Conservation (phyloP, 371 early-diverging fungal species). For the Gilbertella persicaria region DNA sequence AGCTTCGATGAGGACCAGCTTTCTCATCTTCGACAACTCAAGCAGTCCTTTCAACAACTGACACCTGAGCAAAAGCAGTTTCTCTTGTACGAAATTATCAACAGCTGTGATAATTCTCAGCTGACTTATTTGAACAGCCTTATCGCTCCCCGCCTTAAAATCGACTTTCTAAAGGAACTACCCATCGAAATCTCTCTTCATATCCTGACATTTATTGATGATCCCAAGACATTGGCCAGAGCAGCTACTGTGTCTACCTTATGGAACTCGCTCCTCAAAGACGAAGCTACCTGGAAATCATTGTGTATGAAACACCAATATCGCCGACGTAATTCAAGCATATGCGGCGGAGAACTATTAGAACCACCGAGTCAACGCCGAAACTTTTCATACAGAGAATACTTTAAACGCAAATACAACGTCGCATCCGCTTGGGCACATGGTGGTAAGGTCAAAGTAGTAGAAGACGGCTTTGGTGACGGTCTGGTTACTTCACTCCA, state of each 20-base stretch:
- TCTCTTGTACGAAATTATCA: conserved; percentile 52
- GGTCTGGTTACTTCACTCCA: conserved; percentile 86
- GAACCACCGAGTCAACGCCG: conserved; percentile 46
- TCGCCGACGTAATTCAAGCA: conserved; percentile 49
- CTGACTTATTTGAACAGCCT: conserved; percentile 57
- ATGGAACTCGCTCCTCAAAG: conserved; percentile 79
- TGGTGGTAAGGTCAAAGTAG: conserved; percentile 67
- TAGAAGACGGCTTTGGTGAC: conserved; percentile 75
- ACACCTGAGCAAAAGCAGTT: conserved; percentile 42
- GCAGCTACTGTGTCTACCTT: conserved; percentile 71
- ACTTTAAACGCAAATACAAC: conserved; percentile 73
- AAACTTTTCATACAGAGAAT: conserved; percentile 71
- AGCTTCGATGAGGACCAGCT: conserved; percentile 40
- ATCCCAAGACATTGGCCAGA: conserved; percentile 74
- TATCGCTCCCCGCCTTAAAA: conserved; percentile 70
- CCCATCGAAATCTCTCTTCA: conserved; percentile 77
- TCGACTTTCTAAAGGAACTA: conserved; percentile 76
- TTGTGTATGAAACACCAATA: conserved; percentile 54
- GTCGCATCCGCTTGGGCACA: conserved; percentile 79
- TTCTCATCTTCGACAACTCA: conserved; percentile 35
- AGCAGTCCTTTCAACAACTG: conserved; percentile 48
- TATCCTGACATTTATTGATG: conserved; percentile 67
- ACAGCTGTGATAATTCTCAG: conserved; percentile 58
- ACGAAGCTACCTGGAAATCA: conserved; percentile 54
- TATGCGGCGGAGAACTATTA: conserved; percentile 52